Percentiles rank a stretch among this genome's conserved stretches.
Conservation (phyloP, 805 yeast species). For the Candida jianshihensis region DNA sequence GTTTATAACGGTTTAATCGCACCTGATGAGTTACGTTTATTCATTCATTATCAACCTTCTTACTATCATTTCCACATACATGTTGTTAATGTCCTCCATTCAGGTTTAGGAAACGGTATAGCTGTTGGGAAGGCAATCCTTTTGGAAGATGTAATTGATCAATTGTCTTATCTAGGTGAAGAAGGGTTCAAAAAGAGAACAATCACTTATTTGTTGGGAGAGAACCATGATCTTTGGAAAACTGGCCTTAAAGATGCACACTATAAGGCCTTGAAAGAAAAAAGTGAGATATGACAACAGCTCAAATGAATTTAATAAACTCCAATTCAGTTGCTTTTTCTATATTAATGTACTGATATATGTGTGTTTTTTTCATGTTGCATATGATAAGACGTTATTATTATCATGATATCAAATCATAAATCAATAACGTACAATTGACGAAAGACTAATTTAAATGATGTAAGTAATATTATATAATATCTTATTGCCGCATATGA, state of each 20-base stretch:
- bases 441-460: no score
- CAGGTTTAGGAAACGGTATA: slow-evolving; percentile 62
- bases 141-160: slow-evolving; percentile 76
- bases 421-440: no score
- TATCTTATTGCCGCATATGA: no score
- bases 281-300: no score
- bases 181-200: slow-evolving; percentile 54
- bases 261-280: slow-evolving; percentile 47
- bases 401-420: no score
- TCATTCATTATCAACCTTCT: slow-evolving; percentile 91
- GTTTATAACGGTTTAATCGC: slow-evolving; percentile 37
- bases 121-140: slow-evolving; percentile 75
- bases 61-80: slow-evolving; percentile 95
- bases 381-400: no score
- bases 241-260: slow-evolving; percentile 24
- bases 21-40: slow-evolving; percentile 59
- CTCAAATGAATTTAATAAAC: no score
- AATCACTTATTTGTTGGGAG: slow-evolving; percentile 64
- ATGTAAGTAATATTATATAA: no score
- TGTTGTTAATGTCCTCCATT: slow-evolving; percentile 66
- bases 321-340: no score
- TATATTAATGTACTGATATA: no score
- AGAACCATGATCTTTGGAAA: slow-evolving; percentile 69
- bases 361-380: no score
- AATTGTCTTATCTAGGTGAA: slow-evolving; percentile 43